Conservation (phyloP, 2,329 filamentous ascomycete species). For the Botrytis tulipae region DNA sequence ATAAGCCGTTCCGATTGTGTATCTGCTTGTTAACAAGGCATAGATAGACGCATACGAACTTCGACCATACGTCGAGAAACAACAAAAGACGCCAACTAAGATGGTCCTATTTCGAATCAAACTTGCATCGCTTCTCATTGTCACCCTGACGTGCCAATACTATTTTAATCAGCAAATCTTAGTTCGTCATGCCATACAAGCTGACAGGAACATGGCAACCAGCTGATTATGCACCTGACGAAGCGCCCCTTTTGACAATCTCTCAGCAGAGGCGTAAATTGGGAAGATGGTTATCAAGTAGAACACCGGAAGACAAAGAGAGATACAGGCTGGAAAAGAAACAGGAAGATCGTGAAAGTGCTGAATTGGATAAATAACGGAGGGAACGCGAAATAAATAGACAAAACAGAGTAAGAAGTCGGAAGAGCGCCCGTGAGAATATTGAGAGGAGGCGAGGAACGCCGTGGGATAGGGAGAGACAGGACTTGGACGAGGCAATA, state of each 20-base stretch:
- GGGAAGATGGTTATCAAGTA: not conserved
- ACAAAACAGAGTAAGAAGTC: not conserved
- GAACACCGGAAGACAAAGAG: not conserved
- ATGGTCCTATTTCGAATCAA: not conserved
- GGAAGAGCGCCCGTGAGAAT: not conserved
- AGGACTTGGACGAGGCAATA: not conserved
- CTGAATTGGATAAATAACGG: not conserved
- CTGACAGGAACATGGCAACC: not conserved
- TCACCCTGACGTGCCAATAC: not conserved
- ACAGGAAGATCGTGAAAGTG: not conserved
- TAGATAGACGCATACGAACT: not conserved
- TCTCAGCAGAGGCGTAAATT: not conserved
- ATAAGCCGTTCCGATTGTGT: not conserved
- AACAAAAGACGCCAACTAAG: not conserved
- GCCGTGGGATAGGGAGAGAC: not conserved
- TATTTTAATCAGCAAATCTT: not conserved
- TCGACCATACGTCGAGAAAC: not conserved
- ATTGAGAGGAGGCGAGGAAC: not conserved
- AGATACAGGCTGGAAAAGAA: not conserved
- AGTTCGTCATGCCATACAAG: not conserved
- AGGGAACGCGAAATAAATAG: not conserved
- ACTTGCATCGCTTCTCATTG: not conserved
- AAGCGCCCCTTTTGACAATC: not conserved
- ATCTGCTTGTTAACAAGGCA: not conserved
- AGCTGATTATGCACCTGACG: not conserved